Evolutionary conservation across 805 yeast genomes (phyloP).

Genomic region (Candida silvicultrix): DNA sequence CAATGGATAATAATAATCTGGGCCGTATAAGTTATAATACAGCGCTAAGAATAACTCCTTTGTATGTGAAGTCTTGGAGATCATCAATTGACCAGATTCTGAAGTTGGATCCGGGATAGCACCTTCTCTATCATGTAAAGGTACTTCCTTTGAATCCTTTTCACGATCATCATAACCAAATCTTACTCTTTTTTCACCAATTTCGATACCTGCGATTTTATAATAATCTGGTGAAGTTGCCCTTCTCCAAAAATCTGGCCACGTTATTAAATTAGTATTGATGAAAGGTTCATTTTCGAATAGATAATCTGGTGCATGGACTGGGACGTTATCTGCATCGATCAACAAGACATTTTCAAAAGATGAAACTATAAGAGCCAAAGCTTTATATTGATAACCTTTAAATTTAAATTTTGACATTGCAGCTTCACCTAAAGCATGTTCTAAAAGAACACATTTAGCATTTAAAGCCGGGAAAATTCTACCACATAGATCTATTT

Average conservation of each 20-base stretch:
- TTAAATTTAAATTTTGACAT: constrained; percentile 43
- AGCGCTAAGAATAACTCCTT: constrained; percentile 48
- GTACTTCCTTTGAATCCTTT: constrained; percentile 28
- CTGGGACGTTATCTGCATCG: constrained; percentile 71
- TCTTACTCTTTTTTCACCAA: constrained; percentile 33
- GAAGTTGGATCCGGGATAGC: constrained; percentile 57
- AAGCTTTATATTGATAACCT: constrained; percentile 61
- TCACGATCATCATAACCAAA: constrained; percentile 33
- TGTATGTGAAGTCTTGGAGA: constrained; percentile 49
- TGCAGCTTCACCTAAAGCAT: constrained; percentile 53
- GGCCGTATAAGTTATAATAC: constrained; percentile 57
- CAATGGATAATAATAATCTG: constrained; percentile 50
- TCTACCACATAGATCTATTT: constrained; percentile 55
- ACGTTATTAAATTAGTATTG: constrained; percentile 45
- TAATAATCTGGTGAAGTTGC: constrained; percentile 72
- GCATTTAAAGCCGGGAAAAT: constrained; percentile 59
- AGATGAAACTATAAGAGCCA: constrained; percentile 64
- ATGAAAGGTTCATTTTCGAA: constrained; percentile 53
- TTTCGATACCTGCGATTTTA: constrained; percentile 53
- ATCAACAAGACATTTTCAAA: constrained; percentile 68
- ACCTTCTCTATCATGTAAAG: constrained; percentile 55
- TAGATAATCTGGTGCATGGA: constrained; percentile 53
- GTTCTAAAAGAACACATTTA: constrained; percentile 55
- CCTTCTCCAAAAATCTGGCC: constrained; percentile 91
- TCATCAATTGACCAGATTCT: constrained; percentile 59